Conservation (phyloP, 768 basidiomycete genomes). For the Neoboletus magnificus region DNA sequence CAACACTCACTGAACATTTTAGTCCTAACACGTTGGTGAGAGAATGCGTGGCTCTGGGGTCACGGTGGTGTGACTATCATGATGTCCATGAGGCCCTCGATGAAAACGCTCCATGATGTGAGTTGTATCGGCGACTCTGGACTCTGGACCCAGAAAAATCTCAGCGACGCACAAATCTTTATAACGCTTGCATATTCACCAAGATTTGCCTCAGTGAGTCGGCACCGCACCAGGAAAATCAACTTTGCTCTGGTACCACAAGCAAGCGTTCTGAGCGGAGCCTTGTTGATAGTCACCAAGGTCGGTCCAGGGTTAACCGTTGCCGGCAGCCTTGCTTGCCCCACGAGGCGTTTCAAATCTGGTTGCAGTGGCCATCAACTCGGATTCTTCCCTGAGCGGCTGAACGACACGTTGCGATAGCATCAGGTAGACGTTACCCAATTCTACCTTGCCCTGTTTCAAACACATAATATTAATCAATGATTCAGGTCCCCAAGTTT, state of each 20-base stretch:
- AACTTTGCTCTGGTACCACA: not conserved
- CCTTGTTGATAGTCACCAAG: not conserved
- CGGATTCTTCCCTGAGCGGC: not conserved
- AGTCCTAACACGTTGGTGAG: conserved; percentile 11
- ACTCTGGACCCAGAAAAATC: too few species aligned
- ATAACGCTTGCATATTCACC: not conserved
- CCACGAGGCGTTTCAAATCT: conserved; percentile 19
- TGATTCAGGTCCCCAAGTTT: not conserved
- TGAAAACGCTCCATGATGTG: not conserved
- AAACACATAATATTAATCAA: conserved; percentile 2
- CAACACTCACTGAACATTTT: not conserved
- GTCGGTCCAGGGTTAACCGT: not conserved
- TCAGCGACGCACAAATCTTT: not conserved
- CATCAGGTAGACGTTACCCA: conserved; percentile 7
- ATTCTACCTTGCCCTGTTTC: conserved; percentile 1
- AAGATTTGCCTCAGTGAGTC: too few species aligned
- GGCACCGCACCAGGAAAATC: not conserved
- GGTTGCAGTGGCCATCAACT: not conserved
- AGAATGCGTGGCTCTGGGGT: not conserved
- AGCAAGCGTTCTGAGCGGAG: not conserved
- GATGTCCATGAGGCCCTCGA: conserved; percentile 1
- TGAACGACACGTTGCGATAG: conserved; percentile 14
- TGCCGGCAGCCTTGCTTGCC: conserved; percentile 13
- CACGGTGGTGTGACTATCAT: not conserved
- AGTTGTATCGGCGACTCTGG: too few species aligned